Percentiles rank a stretch among this genome's conserved stretches.
Conservation (phyloP, 768 basidiomycete genomes). For the Boletus rufocinnamomeus region DNA sequence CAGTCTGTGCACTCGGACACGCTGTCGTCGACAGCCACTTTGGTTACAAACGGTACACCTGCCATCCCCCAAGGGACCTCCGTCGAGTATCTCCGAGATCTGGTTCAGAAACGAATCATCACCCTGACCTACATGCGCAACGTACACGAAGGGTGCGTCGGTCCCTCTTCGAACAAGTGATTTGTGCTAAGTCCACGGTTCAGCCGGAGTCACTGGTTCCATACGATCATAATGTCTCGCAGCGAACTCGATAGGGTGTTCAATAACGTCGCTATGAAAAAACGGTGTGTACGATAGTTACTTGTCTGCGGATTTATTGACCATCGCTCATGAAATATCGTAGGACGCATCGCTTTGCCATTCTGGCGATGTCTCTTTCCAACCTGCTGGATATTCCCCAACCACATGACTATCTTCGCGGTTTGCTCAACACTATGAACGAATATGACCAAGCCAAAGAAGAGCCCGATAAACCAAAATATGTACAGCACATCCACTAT, state of each 20-base stretch:
- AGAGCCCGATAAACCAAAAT: slow-evolving; percentile 59
- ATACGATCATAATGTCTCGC: slow-evolving; percentile 79
- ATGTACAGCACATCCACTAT: slow-evolving; percentile 43
- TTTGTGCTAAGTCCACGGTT: slow-evolving; percentile 2
- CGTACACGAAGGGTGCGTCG: slow-evolving; percentile 80
- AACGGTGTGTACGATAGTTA: slow-evolving; percentile 51
- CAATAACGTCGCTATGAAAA: slow-evolving; percentile 73
- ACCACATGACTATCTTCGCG: slow-evolving; percentile 77
- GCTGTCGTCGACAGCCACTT: slow-evolving; percentile 39
- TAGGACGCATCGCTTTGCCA: slow-evolving; percentile 81
- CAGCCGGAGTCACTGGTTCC: slow-evolving; percentile 85
- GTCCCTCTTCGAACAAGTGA: not conserved
- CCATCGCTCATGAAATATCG: slow-evolving; percentile 4
- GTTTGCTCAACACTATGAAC: slow-evolving; percentile 65
- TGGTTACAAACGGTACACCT: slow-evolving; percentile 39
- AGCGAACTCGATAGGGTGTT: slow-evolving; percentile 75
- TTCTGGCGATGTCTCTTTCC: slow-evolving; percentile 85
- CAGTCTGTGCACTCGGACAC: slow-evolving; percentile 62
- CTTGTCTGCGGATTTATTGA: slow-evolving; percentile 3
- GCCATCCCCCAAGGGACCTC: slow-evolving; percentile 60
- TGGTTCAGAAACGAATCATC: slow-evolving; percentile 81
- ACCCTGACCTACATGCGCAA: slow-evolving; percentile 84
- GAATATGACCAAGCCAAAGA: slow-evolving; percentile 78
- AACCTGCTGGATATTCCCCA: slow-evolving; percentile 79
- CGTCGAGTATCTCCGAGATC: slow-evolving; percentile 75